These are phyloP conservation scores for Quambalaria eucalypti DNA, from an alignment of 1,284 basidiomycete species.

Conservation along the genomic window DNA sequence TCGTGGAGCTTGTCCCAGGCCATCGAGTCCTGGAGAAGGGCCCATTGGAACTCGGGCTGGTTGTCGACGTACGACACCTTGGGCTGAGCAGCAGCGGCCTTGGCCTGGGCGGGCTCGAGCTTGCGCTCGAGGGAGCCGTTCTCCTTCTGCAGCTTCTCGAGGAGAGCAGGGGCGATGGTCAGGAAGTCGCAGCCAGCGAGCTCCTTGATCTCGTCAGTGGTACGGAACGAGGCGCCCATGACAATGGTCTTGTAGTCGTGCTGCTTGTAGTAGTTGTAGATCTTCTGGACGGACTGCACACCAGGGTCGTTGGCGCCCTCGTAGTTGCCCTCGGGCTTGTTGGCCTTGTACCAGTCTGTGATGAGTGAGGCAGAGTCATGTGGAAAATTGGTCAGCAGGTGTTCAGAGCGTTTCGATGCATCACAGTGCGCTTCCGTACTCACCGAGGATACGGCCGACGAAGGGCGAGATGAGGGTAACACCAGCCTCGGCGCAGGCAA, in stretches of 20 bases:
- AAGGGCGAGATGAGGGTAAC: constrained; percentile 99
- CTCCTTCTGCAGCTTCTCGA: constrained; percentile 84
- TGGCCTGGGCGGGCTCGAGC: constrained; percentile 64
- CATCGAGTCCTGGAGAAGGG: constrained; percentile 58
- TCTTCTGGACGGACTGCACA: constrained; percentile 86
- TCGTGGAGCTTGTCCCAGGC: constrained; percentile 60
- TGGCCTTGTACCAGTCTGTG: constrained; percentile 47
- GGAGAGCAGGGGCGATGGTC: constrained; percentile 80
- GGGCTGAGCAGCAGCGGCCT: constrained; percentile 56
- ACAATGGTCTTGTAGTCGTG: constrained; percentile 97
- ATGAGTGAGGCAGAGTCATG: no score
- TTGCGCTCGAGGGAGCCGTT: constrained; percentile 70
- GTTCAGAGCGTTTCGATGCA: no score
- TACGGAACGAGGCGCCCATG: constrained; percentile 92
- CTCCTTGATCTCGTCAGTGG: constrained; percentile 84
- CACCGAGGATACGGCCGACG: constrained; percentile 71
- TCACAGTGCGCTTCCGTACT: no score
- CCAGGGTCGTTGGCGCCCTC: constrained; percentile 64
- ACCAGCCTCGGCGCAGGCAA: constrained; percentile 93
- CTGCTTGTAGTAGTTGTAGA: constrained; percentile 97
- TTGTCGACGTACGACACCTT: constrained; percentile 85
- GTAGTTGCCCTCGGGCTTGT: constrained; percentile 36
- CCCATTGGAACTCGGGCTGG: constrained; percentile 91
- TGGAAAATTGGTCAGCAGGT: no score
- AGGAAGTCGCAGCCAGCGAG: constrained; percentile 90